Conservation (phyloP, 441 rosid genomes). For the Gossypium davidsonii region DNA sequence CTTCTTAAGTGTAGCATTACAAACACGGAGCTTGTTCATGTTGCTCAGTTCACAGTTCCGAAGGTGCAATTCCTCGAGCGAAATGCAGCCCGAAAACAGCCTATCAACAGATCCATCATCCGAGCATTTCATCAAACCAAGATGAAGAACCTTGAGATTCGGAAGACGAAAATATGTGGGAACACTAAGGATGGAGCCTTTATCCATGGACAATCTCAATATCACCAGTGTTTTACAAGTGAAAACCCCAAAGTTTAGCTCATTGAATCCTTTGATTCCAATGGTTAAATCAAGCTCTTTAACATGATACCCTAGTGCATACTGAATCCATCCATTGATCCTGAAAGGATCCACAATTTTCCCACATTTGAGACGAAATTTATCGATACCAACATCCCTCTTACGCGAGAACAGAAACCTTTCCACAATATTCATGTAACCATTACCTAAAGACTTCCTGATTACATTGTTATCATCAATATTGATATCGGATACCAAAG, state of each 20-base stretch:
- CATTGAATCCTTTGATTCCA: too few relatives aligned
- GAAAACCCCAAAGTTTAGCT: not conserved
- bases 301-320: not conserved
- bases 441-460: not conserved
- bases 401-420: not conserved
- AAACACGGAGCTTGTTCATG: not conserved
- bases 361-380: not conserved
- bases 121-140: not conserved
- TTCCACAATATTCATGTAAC: not conserved
- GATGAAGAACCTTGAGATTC: not conserved
- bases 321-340: not conserved
- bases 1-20: not conserved
- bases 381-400: not conserved
- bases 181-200: not conserved
- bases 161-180: not conserved
- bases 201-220: not conserved
- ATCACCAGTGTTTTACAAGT: not conserved
- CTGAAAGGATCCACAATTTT: not conserved
- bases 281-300: not conserved
- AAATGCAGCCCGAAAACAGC: not conserved
- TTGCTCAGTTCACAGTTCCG: not conserved
- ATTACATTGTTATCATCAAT: not conserved
- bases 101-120: not conserved
- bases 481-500: not conserved
- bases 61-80: not conserved